Conservation (phyloP, 352 stramenopile species). For the Phytophthora pistaciae region DNA sequence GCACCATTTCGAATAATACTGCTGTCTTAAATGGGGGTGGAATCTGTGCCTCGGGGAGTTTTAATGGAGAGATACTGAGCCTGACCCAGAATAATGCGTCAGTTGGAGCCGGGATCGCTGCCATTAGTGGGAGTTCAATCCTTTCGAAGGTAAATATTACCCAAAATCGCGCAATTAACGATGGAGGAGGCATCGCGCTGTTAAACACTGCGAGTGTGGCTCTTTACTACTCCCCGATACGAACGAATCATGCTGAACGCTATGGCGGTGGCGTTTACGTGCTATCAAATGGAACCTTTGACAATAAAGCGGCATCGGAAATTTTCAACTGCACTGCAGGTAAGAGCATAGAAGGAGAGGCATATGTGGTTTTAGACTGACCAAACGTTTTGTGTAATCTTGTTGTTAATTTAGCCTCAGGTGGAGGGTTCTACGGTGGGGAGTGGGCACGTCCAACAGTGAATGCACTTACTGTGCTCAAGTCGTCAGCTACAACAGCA, state of each 20-base stretch:
- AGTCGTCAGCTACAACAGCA: conserved; percentile 20
- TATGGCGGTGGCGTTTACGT: conserved; percentile 60
- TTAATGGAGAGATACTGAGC: conserved; percentile 6
- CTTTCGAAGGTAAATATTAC: conserved; percentile 23
- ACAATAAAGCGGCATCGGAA: conserved; percentile 34
- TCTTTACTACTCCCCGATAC: conserved; percentile 20
- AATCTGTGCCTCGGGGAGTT: conserved; percentile 18
- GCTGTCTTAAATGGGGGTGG: conserved; percentile 39
- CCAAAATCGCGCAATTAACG: conserved; percentile 35
- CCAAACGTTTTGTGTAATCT: background rate
- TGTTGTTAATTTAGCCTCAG: conserved; percentile 19
- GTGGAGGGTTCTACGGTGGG: conserved; percentile 42
- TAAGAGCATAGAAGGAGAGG: conserved; percentile 11
- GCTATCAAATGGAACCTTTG: conserved; percentile 46
- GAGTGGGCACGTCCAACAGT: conserved; percentile 30
- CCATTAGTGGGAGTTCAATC: conserved; percentile 25
- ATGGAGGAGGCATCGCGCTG: conserved; percentile 65
- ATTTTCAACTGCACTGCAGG: conserved; percentile 45
- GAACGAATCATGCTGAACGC: conserved; percentile 33
- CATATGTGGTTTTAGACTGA: background rate
- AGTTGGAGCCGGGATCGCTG: conserved; percentile 44
- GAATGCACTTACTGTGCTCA: conserved; percentile 15
- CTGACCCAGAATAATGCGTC: conserved; percentile 41
- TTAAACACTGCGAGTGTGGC: conserved; percentile 31
- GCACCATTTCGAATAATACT: conserved; percentile 35